phyloP scores from a whole-genome alignment of 2,329 filamentous ascomycete species.

The Exophiala xenobiotica region DNA sequence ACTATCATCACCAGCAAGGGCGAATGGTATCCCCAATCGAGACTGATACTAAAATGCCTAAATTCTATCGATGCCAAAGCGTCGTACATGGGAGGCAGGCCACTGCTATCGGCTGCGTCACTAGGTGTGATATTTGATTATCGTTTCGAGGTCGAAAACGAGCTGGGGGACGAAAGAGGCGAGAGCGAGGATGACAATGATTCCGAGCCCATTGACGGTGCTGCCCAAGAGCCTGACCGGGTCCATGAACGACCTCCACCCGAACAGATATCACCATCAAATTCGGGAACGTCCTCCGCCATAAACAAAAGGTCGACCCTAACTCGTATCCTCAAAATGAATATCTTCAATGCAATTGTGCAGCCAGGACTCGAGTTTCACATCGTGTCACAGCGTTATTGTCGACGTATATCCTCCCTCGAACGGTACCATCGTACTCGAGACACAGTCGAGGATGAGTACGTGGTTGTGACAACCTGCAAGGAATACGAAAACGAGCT shows the following conservation, averaged over 20 bases:
- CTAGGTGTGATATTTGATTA: background rate
- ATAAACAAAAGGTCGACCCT: background rate
- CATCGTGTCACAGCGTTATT: slow-evolving; percentile 8
- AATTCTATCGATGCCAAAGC: slow-evolving; percentile 10
- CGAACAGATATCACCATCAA: no score
- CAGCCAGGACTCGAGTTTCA: slow-evolving; percentile 9
- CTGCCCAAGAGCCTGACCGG: no score
- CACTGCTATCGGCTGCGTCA: slow-evolving; percentile 2
- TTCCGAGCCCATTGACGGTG: background rate
- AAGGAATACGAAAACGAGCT: slow-evolving; percentile 9
- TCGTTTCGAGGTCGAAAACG: background rate
- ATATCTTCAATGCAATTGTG: slow-evolving; percentile 3
- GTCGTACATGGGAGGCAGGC: slow-evolving; percentile 3
- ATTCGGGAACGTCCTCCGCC: background rate
- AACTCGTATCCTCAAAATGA: background rate
- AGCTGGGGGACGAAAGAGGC: background rate
- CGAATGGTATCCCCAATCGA: background rate
- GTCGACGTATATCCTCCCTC: slow-evolving; percentile 8
- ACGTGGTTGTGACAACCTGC: slow-evolving; percentile 8
- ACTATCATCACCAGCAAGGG: background rate
- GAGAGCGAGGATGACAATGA: background rate
- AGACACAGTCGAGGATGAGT: slow-evolving; percentile 7
- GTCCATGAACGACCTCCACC: no score
- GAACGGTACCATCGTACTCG: slow-evolving; percentile 6
- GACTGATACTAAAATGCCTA: slow-evolving; percentile 3